Evolutionary conservation across 2,329 filamentous ascomycete genomes (phyloP), one percentile per base, ranked within the genome.

Genomic region (Aspergillus phoenicis): DNA sequence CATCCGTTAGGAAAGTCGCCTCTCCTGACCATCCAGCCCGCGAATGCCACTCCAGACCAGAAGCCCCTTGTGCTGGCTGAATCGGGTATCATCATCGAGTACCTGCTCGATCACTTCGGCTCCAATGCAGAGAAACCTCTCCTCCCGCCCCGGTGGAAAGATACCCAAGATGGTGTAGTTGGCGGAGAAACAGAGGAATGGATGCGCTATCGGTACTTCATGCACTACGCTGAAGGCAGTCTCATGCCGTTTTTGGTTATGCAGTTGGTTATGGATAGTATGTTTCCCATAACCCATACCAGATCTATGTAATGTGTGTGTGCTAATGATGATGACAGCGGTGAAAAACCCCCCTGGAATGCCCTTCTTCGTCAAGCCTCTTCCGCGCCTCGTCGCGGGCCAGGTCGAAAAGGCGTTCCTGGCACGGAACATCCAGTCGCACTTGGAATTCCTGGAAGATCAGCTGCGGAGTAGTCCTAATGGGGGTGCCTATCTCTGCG

Each of bases 1-100:
- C 92, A 97, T 71, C 89, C 91, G 0, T 83, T 97, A 4, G 94
- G 94, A 63, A 97, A 97, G 75, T 93, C 91, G 1, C 94, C 94
- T 0, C 80, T 94, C 45, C 80, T 98, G 65, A 85, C 85, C 8
- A 81, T 97, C 68, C 80, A 86, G 63, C 75, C 78, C 1, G 76
- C 82, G 1, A 68, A 62, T 7, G 51, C 68, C 26, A 75, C 73
- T 0, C n/a, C 33, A 36, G 51, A 20, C 24, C 30, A 11, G 5
- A 75, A 83, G 62, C 84, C 84, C 1, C 65, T 87, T 33, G 84
- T 94, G 0, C 79, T 97, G 51, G 91, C 91, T 8, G 94, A 98
- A 79, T 94, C 89, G 48, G 92, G 85, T 5, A 84, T 88, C 61
- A 94, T 97, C 68, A 82, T 87, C 10, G 90, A 96, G 78, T 97